Percentiles rank a stretch among this genome's conserved stretches.
These are phyloP conservation scores for Auricularia sp. DNA, from an alignment of 768 basidiomycete genomes.

Conservation along the genomic window DNA sequence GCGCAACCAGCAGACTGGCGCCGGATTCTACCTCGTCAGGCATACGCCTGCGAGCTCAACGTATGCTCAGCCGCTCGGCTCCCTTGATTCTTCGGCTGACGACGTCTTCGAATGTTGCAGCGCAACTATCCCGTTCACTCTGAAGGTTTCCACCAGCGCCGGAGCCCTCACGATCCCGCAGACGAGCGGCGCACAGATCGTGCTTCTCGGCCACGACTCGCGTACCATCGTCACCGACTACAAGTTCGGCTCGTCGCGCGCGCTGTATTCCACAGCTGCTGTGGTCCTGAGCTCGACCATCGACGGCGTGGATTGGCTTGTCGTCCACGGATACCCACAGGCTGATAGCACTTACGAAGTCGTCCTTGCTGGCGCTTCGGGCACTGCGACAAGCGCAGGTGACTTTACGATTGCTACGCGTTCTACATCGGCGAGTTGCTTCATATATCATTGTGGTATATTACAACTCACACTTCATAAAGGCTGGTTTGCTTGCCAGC, in stretches of 20 bases:
- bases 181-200: constrained; percentile 36
- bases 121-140: constrained; percentile 41
- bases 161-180: constrained; percentile 49
- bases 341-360: neutral
- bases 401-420: neutral
- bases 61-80: neutral
- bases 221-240: constrained; percentile 67
- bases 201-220: constrained; percentile 58
- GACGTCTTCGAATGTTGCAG: constrained; percentile 16
- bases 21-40: constrained; percentile 11
- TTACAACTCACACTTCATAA: neutral
- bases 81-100: neutral
- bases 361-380: neutral
- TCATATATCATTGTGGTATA: neutral
- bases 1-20: constrained; percentile 7
- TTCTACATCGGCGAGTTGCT: neutral
- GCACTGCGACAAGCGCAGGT: neutral
- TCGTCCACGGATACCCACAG: constrained; percentile 7
- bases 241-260: constrained; percentile 39
- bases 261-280: constrained; percentile 8
- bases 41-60: constrained; percentile 1
- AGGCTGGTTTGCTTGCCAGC: neutral
- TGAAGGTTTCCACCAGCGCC: constrained; percentile 45
- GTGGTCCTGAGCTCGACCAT: constrained; percentile 7
- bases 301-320: constrained; percentile 9